Evolutionary conservation across 2,329 filamentous ascomycete genomes (phyloP), one percentile per base, ranked within the genome.

Genomic region (Alternaria alternata): DNA sequence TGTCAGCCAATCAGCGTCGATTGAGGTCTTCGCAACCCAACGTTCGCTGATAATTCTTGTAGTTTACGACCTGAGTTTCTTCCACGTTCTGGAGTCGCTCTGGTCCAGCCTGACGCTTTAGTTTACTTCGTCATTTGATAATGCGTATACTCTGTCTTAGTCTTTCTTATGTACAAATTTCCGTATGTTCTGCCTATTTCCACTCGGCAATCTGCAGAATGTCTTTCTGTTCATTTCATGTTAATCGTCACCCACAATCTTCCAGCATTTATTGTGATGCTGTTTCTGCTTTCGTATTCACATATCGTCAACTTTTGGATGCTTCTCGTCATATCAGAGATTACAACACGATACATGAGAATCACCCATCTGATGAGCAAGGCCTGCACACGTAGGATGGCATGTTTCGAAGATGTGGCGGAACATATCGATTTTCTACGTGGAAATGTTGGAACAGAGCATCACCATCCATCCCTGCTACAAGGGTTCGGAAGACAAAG

Each of bases 1-100:
- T 5, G 8, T 8, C 30, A 42, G 24, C 71, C 71, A 71, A 74
- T 74, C 63, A 69, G 18, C 48, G 34, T 16, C 14, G 16, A 51
- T 61, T 62, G 55, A 67, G 41, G 61, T 58, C 54, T 44, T 34
- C n/a, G 22, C 47, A 6, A 30, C 36, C 30, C 11, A 11, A 3
- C n/a, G 34, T 42, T 42, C 3, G 18, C 4, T 14, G 39, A 14
- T 22, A 2, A 14, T 22, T 42, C 20, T 24, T 24, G 11, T 6
- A 42, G 39, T 42, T 42, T 3, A 24, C 20, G 39, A 42, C 20
- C 14, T 16, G 12, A 24, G 3, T 16, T 24, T 8, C 5, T 42
- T 8, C 2, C 3, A 5, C 20, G 20, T 20, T 20, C 20, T 16
- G 5, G 1, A 24, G 5, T 22, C 1, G 9, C 14, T 41, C 20